phyloP scores from a whole-genome alignment of 495 filamentous ascomycete species.

The Trichoderma asperelloides region DNA sequence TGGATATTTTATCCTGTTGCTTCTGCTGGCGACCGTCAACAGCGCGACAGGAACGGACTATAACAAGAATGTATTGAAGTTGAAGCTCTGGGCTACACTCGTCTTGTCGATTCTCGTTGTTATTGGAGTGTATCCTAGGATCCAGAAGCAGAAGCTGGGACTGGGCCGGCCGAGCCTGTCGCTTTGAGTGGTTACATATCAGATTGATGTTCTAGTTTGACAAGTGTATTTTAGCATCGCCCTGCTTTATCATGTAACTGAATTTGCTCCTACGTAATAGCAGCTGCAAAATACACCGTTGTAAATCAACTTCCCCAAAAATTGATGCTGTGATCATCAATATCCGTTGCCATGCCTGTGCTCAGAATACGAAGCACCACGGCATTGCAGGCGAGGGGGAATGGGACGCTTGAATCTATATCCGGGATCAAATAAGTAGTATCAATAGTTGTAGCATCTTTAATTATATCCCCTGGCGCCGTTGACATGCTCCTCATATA shows the following conservation, averaged over 20 bases:
- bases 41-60: constrained; percentile 71
- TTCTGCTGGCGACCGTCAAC: constrained; percentile 63
- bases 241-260: not conserved
- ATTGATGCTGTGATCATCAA: too few relatives aligned
- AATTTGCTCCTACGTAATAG: not conserved
- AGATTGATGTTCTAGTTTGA: not conserved
- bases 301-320: not conserved
- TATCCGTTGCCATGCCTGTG: too few relatives aligned
- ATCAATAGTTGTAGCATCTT: too few relatives aligned
- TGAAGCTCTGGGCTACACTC: constrained; percentile 65
- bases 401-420: too few relatives aligned
- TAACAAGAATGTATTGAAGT: constrained; percentile 48
- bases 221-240: not conserved
- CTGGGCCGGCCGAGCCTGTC: constrained; percentile 24
- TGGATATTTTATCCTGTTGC: constrained; percentile 65
- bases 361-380: too few relatives aligned
- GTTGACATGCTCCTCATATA: not conserved
- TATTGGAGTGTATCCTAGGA: constrained; percentile 61
- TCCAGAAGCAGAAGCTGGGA: constrained; percentile 78
- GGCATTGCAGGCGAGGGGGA: too few relatives aligned
- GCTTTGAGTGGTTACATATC: not conserved
- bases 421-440: too few relatives aligned
- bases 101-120: constrained; percentile 53
- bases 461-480: too few relatives aligned
- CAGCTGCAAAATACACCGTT: not conserved